Conservation (phyloP, 441 rosid species). For the Gossypium laxum region DNA sequence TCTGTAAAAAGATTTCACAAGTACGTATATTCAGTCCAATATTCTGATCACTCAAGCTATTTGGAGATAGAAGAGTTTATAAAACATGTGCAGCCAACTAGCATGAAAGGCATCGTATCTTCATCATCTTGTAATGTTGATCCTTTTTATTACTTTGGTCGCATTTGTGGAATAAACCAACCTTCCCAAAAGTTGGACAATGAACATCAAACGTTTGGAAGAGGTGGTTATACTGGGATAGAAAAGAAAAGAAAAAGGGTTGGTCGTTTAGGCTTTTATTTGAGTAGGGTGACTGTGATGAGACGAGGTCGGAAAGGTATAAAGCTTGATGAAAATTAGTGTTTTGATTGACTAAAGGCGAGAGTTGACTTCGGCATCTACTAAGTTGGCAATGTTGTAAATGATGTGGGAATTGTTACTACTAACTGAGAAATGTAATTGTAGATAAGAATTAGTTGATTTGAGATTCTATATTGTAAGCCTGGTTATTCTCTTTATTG, state of each 20-base stretch:
- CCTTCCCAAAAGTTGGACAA: constrained; percentile 18
- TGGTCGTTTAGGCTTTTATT: constrained; percentile 14
- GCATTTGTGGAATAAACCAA: constrained; percentile 30
- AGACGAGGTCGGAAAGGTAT: constrained; percentile 29
- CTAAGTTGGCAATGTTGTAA: background rate
- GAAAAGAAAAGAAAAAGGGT: constrained; percentile 22
- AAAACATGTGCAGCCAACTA: constrained; percentile 48
- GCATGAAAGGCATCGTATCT: constrained; percentile 55
- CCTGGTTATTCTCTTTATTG: background rate
- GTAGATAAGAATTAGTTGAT: background rate
- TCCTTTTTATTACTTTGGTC: constrained; percentile 55
- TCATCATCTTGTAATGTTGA: constrained; percentile 52
- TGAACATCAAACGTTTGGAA: constrained; percentile 19
- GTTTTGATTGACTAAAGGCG: constrained; percentile 19
- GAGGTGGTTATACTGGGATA: constrained; percentile 4
- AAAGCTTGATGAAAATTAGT: constrained; percentile 26
- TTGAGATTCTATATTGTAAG: background rate
- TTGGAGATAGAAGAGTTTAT: constrained; percentile 54
- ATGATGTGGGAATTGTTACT: background rate
- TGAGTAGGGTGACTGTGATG: constrained; percentile 18
- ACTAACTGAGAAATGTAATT: background rate
- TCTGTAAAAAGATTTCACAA: constrained; percentile 38
- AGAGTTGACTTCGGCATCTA: background rate
- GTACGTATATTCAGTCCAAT: constrained; percentile 47
- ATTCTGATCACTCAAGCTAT: constrained; percentile 71